phyloP scores from a whole-genome alignment of 352 stramenopile species.

The Globisporangium okanoganense region DNA sequence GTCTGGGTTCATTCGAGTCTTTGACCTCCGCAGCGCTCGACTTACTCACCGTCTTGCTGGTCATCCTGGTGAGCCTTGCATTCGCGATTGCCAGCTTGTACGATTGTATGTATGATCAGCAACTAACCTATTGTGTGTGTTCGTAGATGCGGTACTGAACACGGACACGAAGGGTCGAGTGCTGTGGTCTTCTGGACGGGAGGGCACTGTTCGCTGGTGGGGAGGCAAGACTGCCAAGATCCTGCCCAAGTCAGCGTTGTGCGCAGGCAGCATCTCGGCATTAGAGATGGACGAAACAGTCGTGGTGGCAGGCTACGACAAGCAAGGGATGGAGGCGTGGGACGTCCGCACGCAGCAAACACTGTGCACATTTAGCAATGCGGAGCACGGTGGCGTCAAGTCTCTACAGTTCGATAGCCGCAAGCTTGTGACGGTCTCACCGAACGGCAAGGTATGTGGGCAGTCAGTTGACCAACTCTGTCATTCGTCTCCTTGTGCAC shows the following conservation, averaged over 20 bases:
- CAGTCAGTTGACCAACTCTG: neutral
- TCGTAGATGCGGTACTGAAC: slow-evolving; percentile 71
- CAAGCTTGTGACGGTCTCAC: slow-evolving; percentile 81
- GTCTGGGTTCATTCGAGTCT: slow-evolving; percentile 82
- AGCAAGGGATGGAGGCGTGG: slow-evolving; percentile 86
- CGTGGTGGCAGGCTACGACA: slow-evolving; percentile 77
- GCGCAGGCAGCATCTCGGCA: slow-evolving; percentile 64
- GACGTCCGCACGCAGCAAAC: slow-evolving; percentile 86
- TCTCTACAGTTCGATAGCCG: slow-evolving; percentile 83
- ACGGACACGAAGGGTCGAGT: slow-evolving; percentile 84
- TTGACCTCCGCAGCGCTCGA: slow-evolving; percentile 74
- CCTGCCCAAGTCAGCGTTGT: slow-evolving; percentile 77
- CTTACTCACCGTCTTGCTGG: slow-evolving; percentile 80
- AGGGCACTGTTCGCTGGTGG: slow-evolving; percentile 86
- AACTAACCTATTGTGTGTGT: slow-evolving; percentile 2
- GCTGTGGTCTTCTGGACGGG: slow-evolving; percentile 78
- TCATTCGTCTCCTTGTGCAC: neutral
- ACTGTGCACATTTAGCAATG: slow-evolving; percentile 81
- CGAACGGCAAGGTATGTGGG: slow-evolving; percentile 54
- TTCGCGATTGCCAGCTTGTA: neutral
- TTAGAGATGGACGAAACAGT: slow-evolving; percentile 89
- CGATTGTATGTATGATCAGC: neutral
- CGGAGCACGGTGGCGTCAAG: slow-evolving; percentile 62
- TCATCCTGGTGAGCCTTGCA: slow-evolving; percentile 62
- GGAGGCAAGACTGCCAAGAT: slow-evolving; percentile 87